These are phyloP conservation scores for Sporothrix mexicana DNA, from an alignment of 2,329 filamentous ascomycete species.

Conservation along the genomic window DNA sequence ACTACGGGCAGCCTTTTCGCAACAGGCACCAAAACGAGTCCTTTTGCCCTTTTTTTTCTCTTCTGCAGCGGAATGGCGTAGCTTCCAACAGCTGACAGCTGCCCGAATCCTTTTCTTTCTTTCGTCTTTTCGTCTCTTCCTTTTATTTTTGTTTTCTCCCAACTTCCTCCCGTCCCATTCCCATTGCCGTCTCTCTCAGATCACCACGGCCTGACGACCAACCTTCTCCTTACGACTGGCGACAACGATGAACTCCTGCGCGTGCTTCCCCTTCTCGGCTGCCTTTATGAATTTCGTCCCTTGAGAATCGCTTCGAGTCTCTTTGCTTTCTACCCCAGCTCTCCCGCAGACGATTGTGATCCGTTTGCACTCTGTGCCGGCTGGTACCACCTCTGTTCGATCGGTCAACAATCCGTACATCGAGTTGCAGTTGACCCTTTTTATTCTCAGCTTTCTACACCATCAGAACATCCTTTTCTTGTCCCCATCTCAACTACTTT, in stretches of 20 bases:
- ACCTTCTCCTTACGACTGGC: background rate
- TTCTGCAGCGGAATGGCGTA: slow-evolving; percentile 12
- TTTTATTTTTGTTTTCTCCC: too few relatives aligned
- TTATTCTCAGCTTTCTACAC: background rate
- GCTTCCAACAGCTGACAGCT: background rate
- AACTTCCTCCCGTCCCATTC: background rate
- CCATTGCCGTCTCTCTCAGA: background rate
- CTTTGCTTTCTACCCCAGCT: background rate
- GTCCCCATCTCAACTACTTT: slow-evolving; percentile 35
- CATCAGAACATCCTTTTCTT: background rate
- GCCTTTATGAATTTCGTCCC: slow-evolving; percentile 27
- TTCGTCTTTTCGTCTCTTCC: background rate
- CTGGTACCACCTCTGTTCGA: background rate
- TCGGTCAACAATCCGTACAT: background rate
- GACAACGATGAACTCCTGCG: slow-evolving; percentile 30
- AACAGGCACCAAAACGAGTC: too few relatives aligned
- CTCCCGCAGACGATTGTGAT: background rate
- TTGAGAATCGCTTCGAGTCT: slow-evolving; percentile 9
- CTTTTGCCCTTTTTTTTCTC: too few relatives aligned
- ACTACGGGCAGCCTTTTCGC: background rate
- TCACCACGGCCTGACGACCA: background rate
- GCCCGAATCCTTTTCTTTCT: background rate
- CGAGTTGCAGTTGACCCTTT: background rate
- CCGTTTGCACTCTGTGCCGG: background rate
- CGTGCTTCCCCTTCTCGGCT: slow-evolving; percentile 12